Evolutionary conservation across 108 stramenopile species (phyloP).

Genomic region (Asterionellopsis glacialis): DNA sequence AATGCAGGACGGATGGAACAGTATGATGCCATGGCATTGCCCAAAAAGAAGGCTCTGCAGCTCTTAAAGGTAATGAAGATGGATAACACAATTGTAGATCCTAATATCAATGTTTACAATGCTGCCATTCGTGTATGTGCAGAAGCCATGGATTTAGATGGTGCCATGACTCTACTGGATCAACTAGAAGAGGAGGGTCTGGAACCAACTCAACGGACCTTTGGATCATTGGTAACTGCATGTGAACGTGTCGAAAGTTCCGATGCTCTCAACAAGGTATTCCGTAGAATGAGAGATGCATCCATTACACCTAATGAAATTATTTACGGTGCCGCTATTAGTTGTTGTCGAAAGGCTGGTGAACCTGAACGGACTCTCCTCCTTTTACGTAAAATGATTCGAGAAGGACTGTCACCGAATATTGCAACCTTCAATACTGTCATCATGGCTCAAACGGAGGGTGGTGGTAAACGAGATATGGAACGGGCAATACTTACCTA

Average conservation of each 20-base stretch:
- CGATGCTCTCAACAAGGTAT: slow-evolving; percentile 64
- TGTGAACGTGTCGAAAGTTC: slow-evolving; percentile 68
- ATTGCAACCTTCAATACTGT: slow-evolving; percentile 79
- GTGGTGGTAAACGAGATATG: slow-evolving; percentile 18
- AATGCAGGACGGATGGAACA: slow-evolving; percentile 10
- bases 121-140: slow-evolving; percentile 81
- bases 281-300: slow-evolving; percentile 80
- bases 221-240: slow-evolving; percentile 78
- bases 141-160: slow-evolving; percentile 56
- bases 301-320: slow-evolving; percentile 81
- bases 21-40: slow-evolving; percentile 21
- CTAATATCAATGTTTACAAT: slow-evolving; percentile 81
- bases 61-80: slow-evolving; percentile 57
- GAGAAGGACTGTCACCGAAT: slow-evolving; percentile 65
- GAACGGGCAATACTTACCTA: slow-evolving; percentile 62
- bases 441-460: slow-evolving; percentile 58
- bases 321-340: slow-evolving; percentile 80
- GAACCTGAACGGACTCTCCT: slow-evolving; percentile 57
- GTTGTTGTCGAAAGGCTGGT: slow-evolving; percentile 65
- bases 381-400: slow-evolving; percentile 70
- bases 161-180: slow-evolving; percentile 53
- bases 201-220: slow-evolving; percentile 69
- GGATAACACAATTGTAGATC: slow-evolving; percentile 46
- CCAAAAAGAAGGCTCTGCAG: slow-evolving; percentile 55
- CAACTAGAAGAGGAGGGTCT: slow-evolving; percentile 48